phyloP scores from a whole-genome alignment of 305 asterid species.

The Fraxinus baroniana region DNA sequence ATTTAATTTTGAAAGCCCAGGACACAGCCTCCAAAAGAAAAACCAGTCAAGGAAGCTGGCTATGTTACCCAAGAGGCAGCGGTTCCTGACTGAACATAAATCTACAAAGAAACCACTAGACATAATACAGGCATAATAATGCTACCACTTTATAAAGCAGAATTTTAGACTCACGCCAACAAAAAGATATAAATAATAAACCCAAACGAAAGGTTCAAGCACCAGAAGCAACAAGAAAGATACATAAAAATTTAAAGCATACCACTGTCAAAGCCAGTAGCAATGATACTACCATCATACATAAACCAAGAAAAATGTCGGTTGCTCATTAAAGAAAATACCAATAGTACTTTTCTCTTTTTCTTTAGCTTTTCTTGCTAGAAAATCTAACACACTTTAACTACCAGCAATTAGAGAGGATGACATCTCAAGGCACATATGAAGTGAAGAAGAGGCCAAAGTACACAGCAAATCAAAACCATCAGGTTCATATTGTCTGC shows the following conservation, averaged over 20 bases:
- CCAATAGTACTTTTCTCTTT: slow-evolving; percentile 18
- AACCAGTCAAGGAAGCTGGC: not conserved
- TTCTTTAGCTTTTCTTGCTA: slow-evolving; percentile 18
- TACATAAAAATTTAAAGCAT: slow-evolving; percentile 16
- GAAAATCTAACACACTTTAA: slow-evolving; percentile 32
- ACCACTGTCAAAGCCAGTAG: slow-evolving; percentile 21
- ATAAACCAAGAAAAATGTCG: slow-evolving; percentile 18
- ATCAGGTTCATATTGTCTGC: slow-evolving; percentile 65
- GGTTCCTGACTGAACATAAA: not conserved
- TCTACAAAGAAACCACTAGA: not conserved
- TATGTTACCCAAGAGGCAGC: not conserved
- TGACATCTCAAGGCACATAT: slow-evolving; percentile 46
- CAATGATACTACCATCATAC: slow-evolving; percentile 24
- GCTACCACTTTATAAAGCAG: slow-evolving; percentile 7
- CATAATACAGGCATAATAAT: not conserved
- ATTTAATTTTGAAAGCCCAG: not conserved
- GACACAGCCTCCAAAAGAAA: not conserved
- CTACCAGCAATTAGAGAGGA: slow-evolving; percentile 40
- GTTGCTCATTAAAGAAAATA: slow-evolving; percentile 25
- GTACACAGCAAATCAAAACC: slow-evolving; percentile 66
- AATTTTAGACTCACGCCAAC: slow-evolving; percentile 5
- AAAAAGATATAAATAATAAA: not conserved
- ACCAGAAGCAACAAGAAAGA: slow-evolving; percentile 15
- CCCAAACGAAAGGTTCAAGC: slow-evolving; percentile 10
- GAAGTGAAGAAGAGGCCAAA: slow-evolving; percentile 61